Base-by-base conservation (phyloP, 768 basidiomycete genomes). In the Brasilioporus rufonigricans region DNA sequence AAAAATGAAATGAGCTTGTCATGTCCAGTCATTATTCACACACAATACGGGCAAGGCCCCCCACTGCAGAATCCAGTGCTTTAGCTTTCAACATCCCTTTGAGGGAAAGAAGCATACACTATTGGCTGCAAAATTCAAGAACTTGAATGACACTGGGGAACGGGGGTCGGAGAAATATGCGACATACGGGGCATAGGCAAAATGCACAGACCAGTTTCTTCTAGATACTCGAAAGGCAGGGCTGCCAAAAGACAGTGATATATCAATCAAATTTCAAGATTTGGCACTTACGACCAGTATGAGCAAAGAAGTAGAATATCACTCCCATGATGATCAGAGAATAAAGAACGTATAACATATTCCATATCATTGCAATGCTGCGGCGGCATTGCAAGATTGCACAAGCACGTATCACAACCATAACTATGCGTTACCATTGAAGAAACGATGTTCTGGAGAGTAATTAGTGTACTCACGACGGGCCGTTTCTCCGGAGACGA, bases 341-440 rank as follows among this genome's bases (percentile, higher is more conserved):
- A 32, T 56, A 69, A 4, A 59, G 2, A 21, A 48, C 1, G n/a
- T 69, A 69, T 3, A 58, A 4, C 2, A 13, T 14, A 32, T 44
- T 53, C 18, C 44, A 35, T 2, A 14, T 4, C 0, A 31, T 2
- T 5, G 39, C 31, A 9, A 61, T 3, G 41, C 23, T 13, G 24
- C 47, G 62, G 4, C 29, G 45, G 45, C 53, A 63, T 21, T 60
- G 48, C 49, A 60, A 38, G 32, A 69, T 60, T n/a, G 65, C 68
- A 46, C 65, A 69, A 12, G 61, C 55, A 3, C 68, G 62, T 44
- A 67, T 46, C 18, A 54, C 55, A 11, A 69, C 60, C 40, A 69
- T 50, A 19, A 69, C 68, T 71, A 24, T 1, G 21, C 19, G 14
- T n/a, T 0, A 13, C 6, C 4, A 19, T 53, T 18, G 44, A 19